These are phyloP conservation scores for Verticillium nubilum DNA, from an alignment of 2,329 filamentous ascomycete species.

Conservation along the genomic window DNA sequence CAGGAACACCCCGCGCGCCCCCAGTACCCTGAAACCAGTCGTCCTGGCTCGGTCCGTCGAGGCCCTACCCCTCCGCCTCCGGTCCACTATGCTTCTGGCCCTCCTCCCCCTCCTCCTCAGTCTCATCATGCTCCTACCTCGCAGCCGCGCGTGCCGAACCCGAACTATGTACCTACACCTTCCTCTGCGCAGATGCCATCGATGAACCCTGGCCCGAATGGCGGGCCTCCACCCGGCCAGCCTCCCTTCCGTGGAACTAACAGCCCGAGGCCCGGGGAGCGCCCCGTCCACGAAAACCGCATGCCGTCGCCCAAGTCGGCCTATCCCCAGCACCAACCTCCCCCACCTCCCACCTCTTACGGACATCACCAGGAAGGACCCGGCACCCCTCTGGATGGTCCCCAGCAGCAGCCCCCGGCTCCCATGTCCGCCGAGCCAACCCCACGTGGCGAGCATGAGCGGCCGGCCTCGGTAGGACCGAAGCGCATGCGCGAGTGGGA, in stretches of 20 bases:
- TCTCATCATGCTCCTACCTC: slow-evolving; percentile 27
- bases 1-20: slow-evolving; percentile 53
- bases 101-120: slow-evolving; percentile 44
- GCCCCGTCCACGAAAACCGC: slow-evolving; percentile 75
- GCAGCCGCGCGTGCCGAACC: slow-evolving; percentile 53
- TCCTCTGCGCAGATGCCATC: slow-evolving; percentile 33
- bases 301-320: slow-evolving; percentile 87
- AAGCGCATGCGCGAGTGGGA: slow-evolving; percentile 95
- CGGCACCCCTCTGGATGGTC: slow-evolving; percentile 58
- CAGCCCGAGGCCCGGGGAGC: slow-evolving; percentile 79
- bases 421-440: slow-evolving; percentile 56
- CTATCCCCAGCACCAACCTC: slow-evolving; percentile 70
- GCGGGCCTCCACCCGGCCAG: slow-evolving; percentile 44
- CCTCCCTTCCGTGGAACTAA: slow-evolving; percentile 67
- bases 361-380: slow-evolving; percentile 63
- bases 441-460: slow-evolving; percentile 56
- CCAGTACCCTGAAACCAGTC: slow-evolving; percentile 11
- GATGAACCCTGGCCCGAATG: slow-evolving; percentile 31
- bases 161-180: slow-evolving; percentile 52
- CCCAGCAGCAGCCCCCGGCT: slow-evolving; percentile 57
- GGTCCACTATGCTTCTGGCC: slow-evolving; percentile 41
- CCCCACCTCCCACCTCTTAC: slow-evolving; percentile 41
- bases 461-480: slow-evolving; percentile 71
- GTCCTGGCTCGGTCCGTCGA: slow-evolving; percentile 37
- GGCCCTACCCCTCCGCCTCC: slow-evolving; percentile 49